Evolutionary conservation across 2,329 filamentous ascomycete genomes (phyloP).

Genomic region (Ophiosphaerella narmari): DNA sequence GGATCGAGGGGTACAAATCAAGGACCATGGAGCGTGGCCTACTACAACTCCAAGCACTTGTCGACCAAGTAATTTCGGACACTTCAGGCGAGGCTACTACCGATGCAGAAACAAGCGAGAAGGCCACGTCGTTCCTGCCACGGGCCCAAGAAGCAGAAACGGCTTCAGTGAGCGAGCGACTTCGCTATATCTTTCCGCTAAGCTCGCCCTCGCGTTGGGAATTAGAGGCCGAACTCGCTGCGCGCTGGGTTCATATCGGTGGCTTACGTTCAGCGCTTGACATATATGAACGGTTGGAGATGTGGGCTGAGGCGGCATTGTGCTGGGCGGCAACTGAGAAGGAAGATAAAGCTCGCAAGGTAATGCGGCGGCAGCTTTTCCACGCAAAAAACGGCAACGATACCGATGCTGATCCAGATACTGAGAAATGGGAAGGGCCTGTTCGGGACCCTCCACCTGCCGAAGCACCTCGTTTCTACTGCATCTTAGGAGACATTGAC

Average conservation of each 20-base stretch:
- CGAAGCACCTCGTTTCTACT: constrained; percentile 86
- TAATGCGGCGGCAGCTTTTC: constrained; percentile 81
- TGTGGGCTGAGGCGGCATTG: constrained; percentile 94
- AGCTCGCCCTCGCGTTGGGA: constrained; percentile 89
- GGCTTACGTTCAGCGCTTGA: constrained; percentile 88
- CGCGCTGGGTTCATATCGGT: constrained; percentile 88
- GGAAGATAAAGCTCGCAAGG: constrained; percentile 79
- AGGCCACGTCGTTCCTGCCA: constrained; percentile 80
- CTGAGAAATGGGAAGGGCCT: constrained; percentile 66
- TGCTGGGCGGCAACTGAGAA: constrained; percentile 80
- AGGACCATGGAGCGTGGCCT: constrained; percentile 88
- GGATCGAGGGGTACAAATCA: constrained; percentile 86
- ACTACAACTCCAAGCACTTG: constrained; percentile 89
- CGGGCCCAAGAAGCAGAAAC: constrained; percentile 75
- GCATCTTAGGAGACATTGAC: constrained; percentile 90
- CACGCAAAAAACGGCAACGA: constrained; percentile 59
- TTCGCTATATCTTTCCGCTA: constrained; percentile 83
- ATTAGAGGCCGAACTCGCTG: constrained; percentile 88
- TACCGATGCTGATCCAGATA: constrained; percentile 48
- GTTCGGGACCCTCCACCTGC: constrained; percentile 73
- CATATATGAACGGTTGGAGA: constrained; percentile 89
- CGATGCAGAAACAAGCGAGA: constrained; percentile 31
- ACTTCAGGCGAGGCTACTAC: constrained; percentile 56
- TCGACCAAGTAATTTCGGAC: constrained; percentile 92
- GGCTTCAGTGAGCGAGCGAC: constrained; percentile 73